Percentiles rank a stretch among this genome's conserved stretches.
phyloP scores from a whole-genome alignment of 164 flowering plant species.

The Macadamia integrifolia region DNA sequence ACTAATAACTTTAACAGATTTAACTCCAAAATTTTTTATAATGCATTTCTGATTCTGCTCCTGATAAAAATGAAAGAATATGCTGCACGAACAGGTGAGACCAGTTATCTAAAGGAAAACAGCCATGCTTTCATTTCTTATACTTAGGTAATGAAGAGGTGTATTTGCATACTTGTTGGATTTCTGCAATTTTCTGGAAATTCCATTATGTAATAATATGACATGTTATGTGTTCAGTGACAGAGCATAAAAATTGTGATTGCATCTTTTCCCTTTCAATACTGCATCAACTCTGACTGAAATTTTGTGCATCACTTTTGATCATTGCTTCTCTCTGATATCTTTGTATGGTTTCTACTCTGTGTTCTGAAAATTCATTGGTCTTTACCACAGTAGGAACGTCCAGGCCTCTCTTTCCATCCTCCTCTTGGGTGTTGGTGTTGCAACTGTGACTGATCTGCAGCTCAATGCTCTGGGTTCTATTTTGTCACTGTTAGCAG shows the following conservation, averaged over 20 bases:
- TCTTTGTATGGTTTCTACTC: background rate
- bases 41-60: too few species aligned
- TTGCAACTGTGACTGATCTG: constrained; percentile 94
- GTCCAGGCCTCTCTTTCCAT: constrained; percentile 60
- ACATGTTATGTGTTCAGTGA: background rate
- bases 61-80: too few species aligned
- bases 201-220: background rate
- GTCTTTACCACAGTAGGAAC: constrained; percentile 50
- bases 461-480: constrained; percentile 92
- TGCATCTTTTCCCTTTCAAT: background rate
- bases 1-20: too few species aligned
- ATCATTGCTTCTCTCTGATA: background rate
- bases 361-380: constrained; percentile 7
- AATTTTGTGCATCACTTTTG: background rate
- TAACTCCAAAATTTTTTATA: too few species aligned
- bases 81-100: too few species aligned
- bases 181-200: background rate
- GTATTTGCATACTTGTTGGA: too few species aligned
- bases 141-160: too few species aligned
- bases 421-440: constrained; percentile 84
- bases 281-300: background rate
- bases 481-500: constrained; percentile 77
- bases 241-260: background rate
- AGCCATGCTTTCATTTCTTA: too few species aligned
- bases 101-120: too few species aligned